A percentile compares a stretch with the other conserved stretches of the same genome.
Conservation (phyloP, 768 basidiomycete species). For the Hypsizygus marmoreus region DNA sequence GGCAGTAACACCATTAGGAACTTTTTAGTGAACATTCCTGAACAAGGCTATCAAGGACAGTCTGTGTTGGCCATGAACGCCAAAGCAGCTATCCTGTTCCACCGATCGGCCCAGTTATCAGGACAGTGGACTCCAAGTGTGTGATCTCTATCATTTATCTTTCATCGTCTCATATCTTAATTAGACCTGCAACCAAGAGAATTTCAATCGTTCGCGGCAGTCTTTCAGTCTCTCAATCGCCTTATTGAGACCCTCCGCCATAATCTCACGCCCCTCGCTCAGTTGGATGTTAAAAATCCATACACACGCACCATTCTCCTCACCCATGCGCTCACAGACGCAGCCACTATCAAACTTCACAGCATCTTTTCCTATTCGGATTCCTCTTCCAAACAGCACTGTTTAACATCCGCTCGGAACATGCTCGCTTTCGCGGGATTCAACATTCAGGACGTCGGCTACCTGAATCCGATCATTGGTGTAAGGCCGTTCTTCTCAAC, state of each 20-base stretch:
- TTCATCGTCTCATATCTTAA: slow-evolving; percentile 1
- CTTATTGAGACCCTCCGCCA: slow-evolving; percentile 44
- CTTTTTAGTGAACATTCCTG: slow-evolving; percentile 42
- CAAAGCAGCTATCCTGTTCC: slow-evolving; percentile 61
- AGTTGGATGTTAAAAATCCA: slow-evolving; percentile 34
- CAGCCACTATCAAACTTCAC: slow-evolving; percentile 55
- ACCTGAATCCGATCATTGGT: slow-evolving; percentile 53
- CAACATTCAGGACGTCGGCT: slow-evolving; percentile 39
- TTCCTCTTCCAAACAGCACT: slow-evolving; percentile 42
- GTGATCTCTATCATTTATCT: slow-evolving; percentile 15
- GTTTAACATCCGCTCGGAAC: slow-evolving; percentile 44
- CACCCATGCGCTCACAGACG: slow-evolving; percentile 49
- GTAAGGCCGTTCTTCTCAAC: slow-evolving; percentile 34
- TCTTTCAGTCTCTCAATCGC: slow-evolving; percentile 46
- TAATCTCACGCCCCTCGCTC: slow-evolving; percentile 33
- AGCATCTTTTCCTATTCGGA: slow-evolving; percentile 46
- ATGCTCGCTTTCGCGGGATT: slow-evolving; percentile 42
- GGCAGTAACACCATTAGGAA: slow-evolving; percentile 50
- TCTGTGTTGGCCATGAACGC: slow-evolving; percentile 44
- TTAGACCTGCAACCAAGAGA: slow-evolving; percentile 45
- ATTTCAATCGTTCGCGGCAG: slow-evolving; percentile 40
- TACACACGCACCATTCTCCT: slow-evolving; percentile 40
- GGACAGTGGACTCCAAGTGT: slow-evolving; percentile 47
- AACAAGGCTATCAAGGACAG: slow-evolving; percentile 33
- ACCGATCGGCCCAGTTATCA: slow-evolving; percentile 55